Conservation (phyloP, 116 monocot species). For the Trichopus zeylanicus region DNA sequence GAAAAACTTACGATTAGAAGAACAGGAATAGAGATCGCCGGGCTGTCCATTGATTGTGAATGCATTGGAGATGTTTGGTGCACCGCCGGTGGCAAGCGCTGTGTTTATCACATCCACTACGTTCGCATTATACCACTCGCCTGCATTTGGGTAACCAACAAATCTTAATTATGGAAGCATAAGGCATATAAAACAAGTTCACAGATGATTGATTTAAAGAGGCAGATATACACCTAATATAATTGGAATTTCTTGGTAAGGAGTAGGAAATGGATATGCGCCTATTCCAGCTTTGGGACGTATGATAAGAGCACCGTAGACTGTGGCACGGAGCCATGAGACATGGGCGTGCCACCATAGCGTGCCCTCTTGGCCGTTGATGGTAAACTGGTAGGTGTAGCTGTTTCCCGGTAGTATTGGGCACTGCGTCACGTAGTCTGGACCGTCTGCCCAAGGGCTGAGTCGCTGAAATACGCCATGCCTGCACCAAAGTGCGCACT, state of each 20-base stretch:
- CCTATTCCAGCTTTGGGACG: neutral
- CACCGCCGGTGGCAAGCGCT: neutral
- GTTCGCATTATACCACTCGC: conserved; percentile 12
- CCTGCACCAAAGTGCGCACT: neutral
- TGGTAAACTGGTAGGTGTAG: neutral
- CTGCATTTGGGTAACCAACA: no score
- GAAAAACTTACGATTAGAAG: neutral
- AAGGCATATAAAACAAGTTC: neutral
- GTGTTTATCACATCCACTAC: neutral
- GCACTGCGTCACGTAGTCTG: conserved; percentile 2
- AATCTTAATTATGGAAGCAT: neutral
- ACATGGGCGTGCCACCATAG: conserved; percentile 5
- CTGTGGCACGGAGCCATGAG: neutral
- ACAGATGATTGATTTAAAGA: neutral
- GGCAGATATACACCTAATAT: neutral
- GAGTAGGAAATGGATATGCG: neutral
- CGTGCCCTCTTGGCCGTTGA: conserved; percentile 2
- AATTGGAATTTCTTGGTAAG: neutral
- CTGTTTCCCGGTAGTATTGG: neutral
- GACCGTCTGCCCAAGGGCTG: neutral
- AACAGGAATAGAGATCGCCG: neutral
- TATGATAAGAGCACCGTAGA: conserved; percentile 3
- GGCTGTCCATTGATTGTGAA: neutral
- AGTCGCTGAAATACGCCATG: conserved; percentile 1
- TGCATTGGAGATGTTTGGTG: neutral